A percentile compares a stretch with the other conserved stretches of the same genome.
These are phyloP conservation scores for Ganoderma leucocontextum DNA, from an alignment of 1,284 basidiomycete genomes.

Conservation along the genomic window DNA sequence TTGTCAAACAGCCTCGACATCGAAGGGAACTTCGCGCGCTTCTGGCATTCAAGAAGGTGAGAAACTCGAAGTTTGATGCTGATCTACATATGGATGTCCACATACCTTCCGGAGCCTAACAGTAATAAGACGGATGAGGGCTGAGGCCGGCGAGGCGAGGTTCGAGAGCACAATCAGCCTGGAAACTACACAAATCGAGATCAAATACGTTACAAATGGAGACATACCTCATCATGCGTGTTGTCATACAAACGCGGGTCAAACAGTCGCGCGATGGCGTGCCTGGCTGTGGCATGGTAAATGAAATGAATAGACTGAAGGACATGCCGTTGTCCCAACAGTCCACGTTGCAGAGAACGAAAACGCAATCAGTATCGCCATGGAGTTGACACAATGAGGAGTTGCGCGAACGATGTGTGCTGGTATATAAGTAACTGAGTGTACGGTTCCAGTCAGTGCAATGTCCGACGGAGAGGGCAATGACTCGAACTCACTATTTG, in stretches of 20 bases:
- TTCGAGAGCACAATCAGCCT: slow-evolving; percentile 5
- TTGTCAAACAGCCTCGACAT: not conserved
- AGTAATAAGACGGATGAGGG: not conserved
- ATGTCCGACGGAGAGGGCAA: not conserved
- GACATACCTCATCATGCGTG: not conserved
- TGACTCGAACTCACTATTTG: slow-evolving; percentile 43
- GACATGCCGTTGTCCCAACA: not conserved
- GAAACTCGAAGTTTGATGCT: not conserved
- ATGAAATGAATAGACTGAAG: not conserved
- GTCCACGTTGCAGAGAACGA: no score
- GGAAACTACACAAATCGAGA: not conserved
- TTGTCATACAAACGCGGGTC: no score
- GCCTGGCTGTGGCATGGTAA: not conserved
- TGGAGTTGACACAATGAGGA: no score
- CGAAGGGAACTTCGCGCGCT: not conserved
- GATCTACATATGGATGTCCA: not conserved
- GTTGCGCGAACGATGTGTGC: not conserved
- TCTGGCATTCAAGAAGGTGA: not conserved
- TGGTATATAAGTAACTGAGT: not conserved
- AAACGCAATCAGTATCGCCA: no score
- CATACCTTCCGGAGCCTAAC: not conserved
- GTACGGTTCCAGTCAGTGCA: not conserved
- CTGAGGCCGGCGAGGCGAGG: not conserved
- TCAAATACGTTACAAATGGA: not conserved
- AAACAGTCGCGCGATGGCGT: not conserved